These are phyloP conservation scores for Colletotrichum sublineola DNA, from an alignment of 2,329 filamentous ascomycete genomes.

Conservation along the genomic window DNA sequence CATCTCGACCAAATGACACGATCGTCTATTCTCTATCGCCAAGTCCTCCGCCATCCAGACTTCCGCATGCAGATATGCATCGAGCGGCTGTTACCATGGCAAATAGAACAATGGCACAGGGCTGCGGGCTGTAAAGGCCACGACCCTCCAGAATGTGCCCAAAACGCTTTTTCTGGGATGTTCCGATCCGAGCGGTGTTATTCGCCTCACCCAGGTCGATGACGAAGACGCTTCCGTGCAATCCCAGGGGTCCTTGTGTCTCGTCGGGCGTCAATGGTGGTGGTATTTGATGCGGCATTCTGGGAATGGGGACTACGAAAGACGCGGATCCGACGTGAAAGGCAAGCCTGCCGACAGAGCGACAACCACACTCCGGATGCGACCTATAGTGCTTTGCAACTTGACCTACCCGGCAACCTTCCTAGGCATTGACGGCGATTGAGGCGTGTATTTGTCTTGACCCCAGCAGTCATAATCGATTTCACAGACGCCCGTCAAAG, in stretches of 20 bases:
- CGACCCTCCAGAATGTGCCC: neutral
- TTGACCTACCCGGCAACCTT: neutral
- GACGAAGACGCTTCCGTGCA: neutral
- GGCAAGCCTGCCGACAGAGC: neutral
- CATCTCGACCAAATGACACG: neutral
- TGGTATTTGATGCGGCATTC: neutral
- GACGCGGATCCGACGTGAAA: neutral
- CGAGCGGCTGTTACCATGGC: slow-evolving; percentile 5
- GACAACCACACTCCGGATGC: neutral
- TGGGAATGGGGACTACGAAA: neutral
- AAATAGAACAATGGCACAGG: neutral
- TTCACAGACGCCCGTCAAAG: too few species aligned
- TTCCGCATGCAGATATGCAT: slow-evolving; percentile 19
- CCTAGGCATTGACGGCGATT: neutral
- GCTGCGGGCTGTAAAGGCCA: too few species aligned
- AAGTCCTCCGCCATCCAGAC: neutral
- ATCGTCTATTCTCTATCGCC: neutral
- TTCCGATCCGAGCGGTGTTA: too few species aligned
- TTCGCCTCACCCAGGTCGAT: neutral
- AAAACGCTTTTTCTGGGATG: neutral
- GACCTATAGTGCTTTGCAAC: neutral
- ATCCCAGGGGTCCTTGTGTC: neutral
- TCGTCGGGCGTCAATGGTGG: neutral
- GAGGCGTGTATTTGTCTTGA: neutral
- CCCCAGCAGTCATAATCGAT: too few species aligned